Base-by-base conservation (phyloP, 2,329 filamentous ascomycete species). In the Sphaerulina vaccinii region DNA sequence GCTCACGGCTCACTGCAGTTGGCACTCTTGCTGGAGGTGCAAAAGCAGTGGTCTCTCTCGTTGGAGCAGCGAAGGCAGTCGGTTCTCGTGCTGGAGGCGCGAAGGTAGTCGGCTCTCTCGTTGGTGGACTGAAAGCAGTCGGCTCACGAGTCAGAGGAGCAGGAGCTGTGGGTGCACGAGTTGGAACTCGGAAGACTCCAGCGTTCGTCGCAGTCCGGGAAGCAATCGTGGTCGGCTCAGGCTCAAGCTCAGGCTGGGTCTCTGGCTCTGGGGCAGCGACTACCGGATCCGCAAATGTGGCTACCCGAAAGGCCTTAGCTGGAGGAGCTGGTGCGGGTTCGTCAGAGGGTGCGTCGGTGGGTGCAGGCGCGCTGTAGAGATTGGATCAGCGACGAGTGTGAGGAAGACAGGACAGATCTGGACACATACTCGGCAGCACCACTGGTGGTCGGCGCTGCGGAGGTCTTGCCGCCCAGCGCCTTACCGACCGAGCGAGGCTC, bases 401-500 rank as follows among this genome's bases (percentile, higher is more conserved):
- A 5, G 32, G 10, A 11, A 15, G 13, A 35, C 16, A 35, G 27
- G 15, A 32, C 16, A 5, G 16, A 16, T 8, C 5, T 24, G 13
- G 8, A 4, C 39, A 29, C 39, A 21, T 40, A 51, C 42, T 39
- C 36, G n/a, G 27, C 23, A 18, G 18, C 32, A n/a, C 27, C 18
- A 27, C 44, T 11, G 18, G 39, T 29, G 16, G 15, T 23, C 22
- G 38, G 22, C 9, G 33, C 16, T n/a, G 33, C 27, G 11, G 35
- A 33, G 24, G 33, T 11, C 19, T 24, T 46, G 44, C 49, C 47
- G 15, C 55, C 57, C 32, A 58, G 47, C 6, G 54, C 27, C 24
- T 54, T 54, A 29, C 60, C 57, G 43, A 62, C 49, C 21, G 57
- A 56, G 59, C 77, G 75, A 3, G 83, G 83, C 56, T 84, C 83